Conservation (phyloP, 169 alveolate species). For the Plasmodium gonderi region DNA sequence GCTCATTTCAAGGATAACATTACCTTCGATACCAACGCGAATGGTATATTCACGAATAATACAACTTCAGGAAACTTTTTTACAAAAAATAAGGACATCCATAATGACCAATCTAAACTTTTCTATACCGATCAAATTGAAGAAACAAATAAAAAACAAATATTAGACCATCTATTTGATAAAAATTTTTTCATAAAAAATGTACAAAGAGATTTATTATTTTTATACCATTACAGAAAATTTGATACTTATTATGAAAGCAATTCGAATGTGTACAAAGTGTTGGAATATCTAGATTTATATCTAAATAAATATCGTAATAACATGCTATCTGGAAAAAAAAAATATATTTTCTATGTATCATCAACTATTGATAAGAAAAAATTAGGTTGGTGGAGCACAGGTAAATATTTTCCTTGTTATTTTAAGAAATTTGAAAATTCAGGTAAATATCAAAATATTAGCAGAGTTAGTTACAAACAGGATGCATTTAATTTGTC, state of each 20-base stretch:
- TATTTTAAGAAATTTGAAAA: conserved; percentile 74
- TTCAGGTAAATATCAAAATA: conserved; percentile 72
- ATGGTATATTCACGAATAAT: background rate
- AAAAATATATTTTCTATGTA: conserved; percentile 38
- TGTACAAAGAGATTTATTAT: conserved; percentile 31
- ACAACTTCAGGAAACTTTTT: too few relatives aligned
- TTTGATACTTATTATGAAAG: conserved; percentile 54
- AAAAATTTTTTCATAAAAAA: conserved; percentile 40
- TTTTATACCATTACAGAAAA: conserved; percentile 57
- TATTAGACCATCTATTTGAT: background rate
- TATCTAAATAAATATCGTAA: conserved; percentile 53
- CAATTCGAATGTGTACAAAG: conserved; percentile 49
- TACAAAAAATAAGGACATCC: too few relatives aligned
- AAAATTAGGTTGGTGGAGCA: conserved; percentile 81
- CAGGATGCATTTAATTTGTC: conserved; percentile 77
- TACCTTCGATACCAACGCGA: background rate
- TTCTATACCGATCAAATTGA: background rate
- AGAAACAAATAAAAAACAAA: background rate
- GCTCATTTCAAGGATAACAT: background rate
- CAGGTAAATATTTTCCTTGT: conserved; percentile 76
- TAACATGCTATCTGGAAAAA: conserved; percentile 32
- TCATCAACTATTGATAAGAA: conserved; percentile 41
- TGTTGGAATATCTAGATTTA: conserved; percentile 48
- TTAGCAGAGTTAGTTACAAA: conserved; percentile 24
- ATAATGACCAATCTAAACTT: background rate